Evolutionary conservation across 2,329 filamentous ascomycete species (phyloP).

Genomic region (Lasiodiplodia gonubiensis): DNA sequence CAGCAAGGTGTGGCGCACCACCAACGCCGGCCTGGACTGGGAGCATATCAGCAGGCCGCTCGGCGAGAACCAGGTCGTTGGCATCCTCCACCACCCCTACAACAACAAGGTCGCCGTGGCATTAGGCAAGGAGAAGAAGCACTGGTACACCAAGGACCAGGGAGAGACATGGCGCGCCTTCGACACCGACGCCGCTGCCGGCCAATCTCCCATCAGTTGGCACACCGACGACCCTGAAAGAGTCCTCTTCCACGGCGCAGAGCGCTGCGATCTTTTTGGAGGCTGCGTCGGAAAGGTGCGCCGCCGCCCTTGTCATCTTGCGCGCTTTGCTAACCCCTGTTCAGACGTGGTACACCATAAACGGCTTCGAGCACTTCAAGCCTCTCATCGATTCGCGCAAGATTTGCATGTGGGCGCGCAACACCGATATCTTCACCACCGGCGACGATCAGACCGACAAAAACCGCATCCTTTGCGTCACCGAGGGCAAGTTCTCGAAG

Average conservation of each 20-base stretch:
- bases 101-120: conserved; percentile 81
- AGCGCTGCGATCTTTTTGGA: conserved; percentile 44
- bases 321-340: conserved; percentile 30
- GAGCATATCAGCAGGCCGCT: conserved; percentile 66
- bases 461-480: conserved; percentile 79
- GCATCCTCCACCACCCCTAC: conserved; percentile 77
- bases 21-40: conserved; percentile 83
- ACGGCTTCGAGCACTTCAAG: conserved; percentile 77
- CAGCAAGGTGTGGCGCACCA: conserved; percentile 75
- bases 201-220: conserved; percentile 72
- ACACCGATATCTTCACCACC: conserved; percentile 73
- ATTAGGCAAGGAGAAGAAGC: conserved; percentile 69
- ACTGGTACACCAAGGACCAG: conserved; percentile 83
- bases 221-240: conserved; percentile 83
- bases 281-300: conserved; percentile 60
- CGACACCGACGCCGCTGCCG: conserved; percentile 59
- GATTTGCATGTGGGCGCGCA: conserved; percentile 88
- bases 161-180: conserved; percentile 84
- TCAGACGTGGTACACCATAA: conserved; percentile 73
- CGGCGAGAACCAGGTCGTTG: conserved; percentile 62
- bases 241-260: conserved; percentile 74
- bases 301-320: conserved; percentile 60
- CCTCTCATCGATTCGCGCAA: conserved; percentile 70
- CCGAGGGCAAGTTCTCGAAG: conserved; percentile 72
- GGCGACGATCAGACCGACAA: conserved; percentile 69